Evolutionary conservation across 1,139 yeast genomes (phyloP), one percentile per base, ranked within the genome.

Genomic region (Saccharomycopsis hybrid): DNA sequence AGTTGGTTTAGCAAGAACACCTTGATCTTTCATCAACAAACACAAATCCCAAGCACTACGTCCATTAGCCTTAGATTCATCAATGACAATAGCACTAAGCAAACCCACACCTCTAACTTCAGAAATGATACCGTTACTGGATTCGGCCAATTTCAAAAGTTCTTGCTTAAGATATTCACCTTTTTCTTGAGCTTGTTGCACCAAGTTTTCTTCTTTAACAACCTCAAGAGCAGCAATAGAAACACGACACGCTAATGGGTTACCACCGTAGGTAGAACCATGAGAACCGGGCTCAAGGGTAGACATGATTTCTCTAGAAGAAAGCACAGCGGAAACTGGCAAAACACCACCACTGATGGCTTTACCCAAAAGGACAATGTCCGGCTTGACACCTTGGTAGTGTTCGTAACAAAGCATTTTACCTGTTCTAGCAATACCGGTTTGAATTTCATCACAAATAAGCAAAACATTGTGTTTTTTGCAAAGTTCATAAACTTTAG

Each of bases 261-360:
- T 92, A 67, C 98, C 98, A 68, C 98, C 98, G 65, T 87, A 90
- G 33, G 98, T 90, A 43, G 97, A 90, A 48, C 97, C 98, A 68
- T 90, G 97, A 44, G 96, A 87, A 53, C 98, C 98, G 41, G 97
- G 95, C 59, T 86, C 88, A 61, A 90, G 78, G 59, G 90, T 82
- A 58, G 82, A 77, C 97, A 90, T 87, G 64, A 90, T 85, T 54
- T 89, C 95, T 61, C 73, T 80, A 37, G 95, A 85, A 2, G 96
- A 84, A 58, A 90, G 75, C 13, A 89, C 96, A 28, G 94, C 95
- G 46, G 95, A 85, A 28, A 89, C 95, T 32, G 97, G 97, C 56
- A 86, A 68, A 43, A 89, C 90, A 68, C 98, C 98, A 54, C 98
- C 97, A 41, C 95, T 84, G 58, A 90, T 80, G 55, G 97, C 98